A percentile compares a stretch with the other conserved stretches of the same genome.
phyloP scores from a whole-genome alignment of 306 rosid species.

The Castanea mollissima region DNA sequence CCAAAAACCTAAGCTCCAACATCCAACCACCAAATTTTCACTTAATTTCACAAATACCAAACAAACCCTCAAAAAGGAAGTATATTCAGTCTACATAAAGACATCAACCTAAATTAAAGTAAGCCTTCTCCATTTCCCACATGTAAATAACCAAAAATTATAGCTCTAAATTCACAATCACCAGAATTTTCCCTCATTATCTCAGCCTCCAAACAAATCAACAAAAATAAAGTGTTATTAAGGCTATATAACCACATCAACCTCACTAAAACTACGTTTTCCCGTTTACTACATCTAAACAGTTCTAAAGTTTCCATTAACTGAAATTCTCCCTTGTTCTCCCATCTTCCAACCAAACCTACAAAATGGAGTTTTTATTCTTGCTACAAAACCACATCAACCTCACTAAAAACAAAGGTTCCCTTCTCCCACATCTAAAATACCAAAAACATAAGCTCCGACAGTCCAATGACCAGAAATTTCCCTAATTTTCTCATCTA shows the following conservation, averaged over 20 bases:
- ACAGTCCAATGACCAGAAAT: neutral
- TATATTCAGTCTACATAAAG: too few relatives aligned
- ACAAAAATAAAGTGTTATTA: too few relatives aligned
- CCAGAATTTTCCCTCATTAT: too few relatives aligned
- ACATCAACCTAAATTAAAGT: too few relatives aligned
- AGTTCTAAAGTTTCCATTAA: neutral
- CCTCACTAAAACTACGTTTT: neutral
- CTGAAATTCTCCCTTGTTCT: neutral
- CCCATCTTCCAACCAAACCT: slow-evolving; percentile 9
- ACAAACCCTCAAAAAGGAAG: too few relatives aligned
- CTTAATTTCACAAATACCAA: too few relatives aligned
- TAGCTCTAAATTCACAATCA: too few relatives aligned
- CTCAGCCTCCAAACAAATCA: too few relatives aligned
- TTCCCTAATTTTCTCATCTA: neutral
- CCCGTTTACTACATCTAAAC: neutral
- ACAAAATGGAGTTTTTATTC: neutral
- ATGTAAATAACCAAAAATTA: too few relatives aligned
- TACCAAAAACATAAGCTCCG: neutral
- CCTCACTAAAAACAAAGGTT: neutral
- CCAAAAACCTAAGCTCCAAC: too few relatives aligned
- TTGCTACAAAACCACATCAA: neutral
- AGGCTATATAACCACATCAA: neutral
- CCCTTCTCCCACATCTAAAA: neutral
- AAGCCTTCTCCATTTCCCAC: too few relatives aligned
- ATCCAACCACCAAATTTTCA: too few relatives aligned